Percentiles rank a stretch among this genome's conserved stretches.
phyloP scores from a whole-genome alignment of 352 stramenopile species.

The Globisporangium irregulare region DNA sequence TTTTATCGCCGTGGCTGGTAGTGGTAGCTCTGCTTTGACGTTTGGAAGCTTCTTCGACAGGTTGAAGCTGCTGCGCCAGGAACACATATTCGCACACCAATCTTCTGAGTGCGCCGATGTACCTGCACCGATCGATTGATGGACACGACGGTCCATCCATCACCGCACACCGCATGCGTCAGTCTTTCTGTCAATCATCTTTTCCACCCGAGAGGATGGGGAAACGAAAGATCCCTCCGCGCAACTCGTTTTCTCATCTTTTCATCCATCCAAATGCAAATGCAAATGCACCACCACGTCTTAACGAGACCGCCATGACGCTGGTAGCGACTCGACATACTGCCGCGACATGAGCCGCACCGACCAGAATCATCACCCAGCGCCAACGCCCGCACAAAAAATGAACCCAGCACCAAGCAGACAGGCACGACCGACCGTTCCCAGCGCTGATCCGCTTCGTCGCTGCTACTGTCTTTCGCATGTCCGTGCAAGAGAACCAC shows the following conservation, averaged over 20 bases:
- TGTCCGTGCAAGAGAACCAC: conserved; percentile 8
- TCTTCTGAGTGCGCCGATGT: neutral
- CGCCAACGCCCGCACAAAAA: neutral
- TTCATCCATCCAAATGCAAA: neutral
- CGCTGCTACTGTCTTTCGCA: neutral
- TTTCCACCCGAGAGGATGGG: conserved; percentile 5
- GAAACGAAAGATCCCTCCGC: neutral
- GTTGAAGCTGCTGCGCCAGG: conserved; percentile 18
- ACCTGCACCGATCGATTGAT: conserved; percentile 9
- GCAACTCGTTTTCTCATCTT: neutral
- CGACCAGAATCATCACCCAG: neutral
- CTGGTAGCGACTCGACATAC: no score
- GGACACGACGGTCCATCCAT: neutral
- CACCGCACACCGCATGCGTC: neutral
- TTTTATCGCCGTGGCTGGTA: neutral
- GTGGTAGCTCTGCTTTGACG: neutral
- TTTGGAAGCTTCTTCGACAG: neutral
- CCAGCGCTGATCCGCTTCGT: neutral
- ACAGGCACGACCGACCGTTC: conserved; percentile 7
- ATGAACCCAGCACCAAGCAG: neutral
- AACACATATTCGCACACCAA: conserved; percentile 21
- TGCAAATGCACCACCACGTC: neutral
- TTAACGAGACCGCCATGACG: neutral
- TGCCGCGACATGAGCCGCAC: conserved; percentile 7
- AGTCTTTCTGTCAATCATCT: conserved; percentile 5